Base-by-base conservation (phyloP, 2,329 filamentous ascomycete species). In the Ustulina deusta region DNA sequence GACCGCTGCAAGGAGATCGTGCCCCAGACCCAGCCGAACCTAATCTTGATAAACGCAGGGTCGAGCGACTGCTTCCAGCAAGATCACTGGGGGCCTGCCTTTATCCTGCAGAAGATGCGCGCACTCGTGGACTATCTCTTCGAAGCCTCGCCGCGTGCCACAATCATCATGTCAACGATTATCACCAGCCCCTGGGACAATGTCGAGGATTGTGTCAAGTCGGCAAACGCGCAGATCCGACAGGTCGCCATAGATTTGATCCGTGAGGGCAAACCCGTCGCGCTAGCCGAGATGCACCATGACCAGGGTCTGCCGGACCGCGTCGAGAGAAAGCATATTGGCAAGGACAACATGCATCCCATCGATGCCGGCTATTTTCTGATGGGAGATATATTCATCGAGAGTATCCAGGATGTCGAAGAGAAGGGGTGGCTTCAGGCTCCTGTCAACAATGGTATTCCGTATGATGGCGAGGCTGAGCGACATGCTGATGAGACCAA, bases 371-470 rank as follows among this genome's bases (percentile, higher is more conserved):
- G 74, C n/a, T 76, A 76, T 56, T 75, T 75, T 59, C 70, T 75
- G 54, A 76, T 76, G 74, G 74, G 73, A n/a, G 74, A 76, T n/a
- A 74, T 75, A 22, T 76, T 76, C 55, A 75, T 76, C 32, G 74
- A 74, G 54, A 72, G 71, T 29, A 75, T 75, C 17, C 63, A 69
- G 11, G 74, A 76, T 29, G 74, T 72, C n/a, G 73, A 75, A 17
- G 71, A 71, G 25, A 74, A 73, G 17, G 74, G 73, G 17, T 74
- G 72, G 65, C 38, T 76, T 34, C 65, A 67, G 17, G 55, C 68
- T 1, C 72, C 74, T 9, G 69, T 75, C 13, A 62, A 63, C 22
- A 72, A 72, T 15, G 70, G 70, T n/a, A 61, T 72, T 9, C 29
- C 70, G 2, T 65, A 38, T 27, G 66, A 72, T 55, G 70, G 70